Conservation (phyloP, 2,329 filamentous ascomycete species). For the Fusarium oxysporum region DNA sequence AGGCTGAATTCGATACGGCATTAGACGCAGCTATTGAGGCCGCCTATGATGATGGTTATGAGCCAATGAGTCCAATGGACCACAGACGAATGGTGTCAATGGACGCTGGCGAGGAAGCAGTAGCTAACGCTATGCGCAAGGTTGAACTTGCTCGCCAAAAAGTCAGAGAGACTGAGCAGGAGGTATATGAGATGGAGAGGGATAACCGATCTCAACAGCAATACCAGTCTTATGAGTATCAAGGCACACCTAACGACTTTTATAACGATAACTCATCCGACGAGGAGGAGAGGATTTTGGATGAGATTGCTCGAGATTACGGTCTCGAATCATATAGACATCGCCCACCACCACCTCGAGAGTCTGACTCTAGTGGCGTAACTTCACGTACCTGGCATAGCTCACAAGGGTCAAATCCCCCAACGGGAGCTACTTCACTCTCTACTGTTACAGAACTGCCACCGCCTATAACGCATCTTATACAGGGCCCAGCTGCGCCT, state of each 20-base stretch:
- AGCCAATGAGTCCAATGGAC: conserved; percentile 71
- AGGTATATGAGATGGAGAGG: conserved; percentile 59
- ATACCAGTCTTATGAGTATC: conserved; percentile 43
- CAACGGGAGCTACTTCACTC: conserved; percentile 49
- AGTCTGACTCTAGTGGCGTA: conserved; percentile 84
- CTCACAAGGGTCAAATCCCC: conserved; percentile 78
- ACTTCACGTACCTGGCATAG: conserved; percentile 86
- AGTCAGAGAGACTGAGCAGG: conserved; percentile 78
- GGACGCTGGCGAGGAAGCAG: conserved; percentile 58
- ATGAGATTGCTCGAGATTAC: conserved; percentile 89
- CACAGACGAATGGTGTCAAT: conserved; percentile 48
- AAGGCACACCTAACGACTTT: conserved; percentile 61
- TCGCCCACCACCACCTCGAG: conserved; percentile 76
- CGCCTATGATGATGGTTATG: conserved; percentile 91
- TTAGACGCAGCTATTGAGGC: conserved; percentile 96
- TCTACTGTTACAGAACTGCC: conserved; percentile 77
- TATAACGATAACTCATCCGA: conserved; percentile 74
- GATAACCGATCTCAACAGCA: conserved; percentile 60
- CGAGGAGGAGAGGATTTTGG: conserved; percentile 82
- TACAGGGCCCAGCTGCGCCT: conserved; percentile 52
- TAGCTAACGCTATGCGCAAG: conserved; percentile 69
- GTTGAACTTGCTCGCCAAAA: conserved; percentile 82
- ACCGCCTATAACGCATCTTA: conserved; percentile 33
- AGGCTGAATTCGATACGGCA: conserved; percentile 93
- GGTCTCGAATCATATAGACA: conserved; percentile 78